Evolutionary conservation across 75 land plant genomes (phyloP).

Genomic region (Pinus albicaulis): DNA sequence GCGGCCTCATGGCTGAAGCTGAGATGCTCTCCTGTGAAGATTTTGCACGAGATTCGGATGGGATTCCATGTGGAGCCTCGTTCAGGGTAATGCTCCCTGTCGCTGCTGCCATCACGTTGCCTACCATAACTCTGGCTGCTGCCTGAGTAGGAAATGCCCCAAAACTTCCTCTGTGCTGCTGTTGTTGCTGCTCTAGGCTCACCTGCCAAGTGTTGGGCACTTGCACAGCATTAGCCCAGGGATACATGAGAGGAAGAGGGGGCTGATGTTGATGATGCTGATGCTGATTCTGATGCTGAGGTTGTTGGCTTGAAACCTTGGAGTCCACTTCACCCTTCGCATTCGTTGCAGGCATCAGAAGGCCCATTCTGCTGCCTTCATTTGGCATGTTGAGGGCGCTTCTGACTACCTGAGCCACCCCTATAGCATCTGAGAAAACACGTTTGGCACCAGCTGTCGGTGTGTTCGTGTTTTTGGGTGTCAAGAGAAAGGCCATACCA

Average conservation of each 20-base stretch:
- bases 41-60: background rate
- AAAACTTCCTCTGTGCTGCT: slow-evolving; percentile 3
- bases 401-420: slow-evolving; percentile 10
- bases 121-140: background rate
- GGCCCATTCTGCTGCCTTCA: slow-evolving; percentile 9
- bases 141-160: slow-evolving; percentile 6
- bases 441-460: slow-evolving; percentile 10
- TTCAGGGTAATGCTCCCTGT: slow-evolving; percentile 2
- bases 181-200: slow-evolving; percentile 8
- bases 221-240: slow-evolving; percentile 8
- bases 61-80: slow-evolving; percentile 10
- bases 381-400: background rate
- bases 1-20: slow-evolving; percentile 9
- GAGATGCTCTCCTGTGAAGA: slow-evolving; percentile 8
- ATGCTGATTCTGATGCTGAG: background rate
- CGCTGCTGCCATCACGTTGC: slow-evolving; percentile 2
- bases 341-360: background rate
- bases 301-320: background rate
- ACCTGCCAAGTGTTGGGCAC: slow-evolving; percentile 8
- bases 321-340: background rate
- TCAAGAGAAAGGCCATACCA: slow-evolving; percentile 6
- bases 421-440: slow-evolving; percentile 9
- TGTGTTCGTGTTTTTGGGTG: background rate
- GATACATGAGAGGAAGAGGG: background rate
- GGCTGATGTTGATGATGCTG: background rate